A percentile compares a stretch with the other conserved stretches of the same genome.
Conservation (phyloP, 495 filamentous ascomycete species). For the Niebla homalea region DNA sequence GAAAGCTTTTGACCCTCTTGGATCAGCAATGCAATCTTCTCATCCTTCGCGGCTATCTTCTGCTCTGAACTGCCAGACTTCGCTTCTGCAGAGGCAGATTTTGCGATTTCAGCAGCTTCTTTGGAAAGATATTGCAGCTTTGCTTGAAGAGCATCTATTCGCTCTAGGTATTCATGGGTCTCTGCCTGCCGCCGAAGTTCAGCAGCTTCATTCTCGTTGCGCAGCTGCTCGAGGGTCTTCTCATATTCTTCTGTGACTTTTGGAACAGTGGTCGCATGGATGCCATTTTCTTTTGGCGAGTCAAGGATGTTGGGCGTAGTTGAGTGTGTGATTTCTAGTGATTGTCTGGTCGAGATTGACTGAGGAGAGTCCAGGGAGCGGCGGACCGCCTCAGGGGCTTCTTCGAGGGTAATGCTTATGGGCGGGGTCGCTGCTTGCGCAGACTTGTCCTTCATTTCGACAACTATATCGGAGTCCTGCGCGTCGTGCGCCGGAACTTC, state of each 20-base stretch:
- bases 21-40: constrained; percentile 76
- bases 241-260: constrained; percentile 17
- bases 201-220: constrained; percentile 43
- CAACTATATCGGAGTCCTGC: background rate
- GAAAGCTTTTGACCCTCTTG: constrained; percentile 86
- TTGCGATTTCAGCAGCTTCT: constrained; percentile 59
- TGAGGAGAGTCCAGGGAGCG: constrained; percentile 12
- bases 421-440: background rate
- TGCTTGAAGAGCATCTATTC: constrained; percentile 82
- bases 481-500: background rate
- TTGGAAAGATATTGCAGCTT: constrained; percentile 80
- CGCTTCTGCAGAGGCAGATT: constrained; percentile 45
- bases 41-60: constrained; percentile 76
- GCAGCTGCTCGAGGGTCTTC: constrained; percentile 33
- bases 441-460: background rate
- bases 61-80: constrained; percentile 53
- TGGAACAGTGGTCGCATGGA: constrained; percentile 12
- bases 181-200: constrained; percentile 64
- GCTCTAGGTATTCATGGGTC: constrained; percentile 67
- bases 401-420: background rate
- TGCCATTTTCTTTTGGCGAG: constrained; percentile 7
- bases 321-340: constrained; percentile 9
- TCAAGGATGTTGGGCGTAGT: constrained; percentile 8
- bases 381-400: constrained; percentile 1
- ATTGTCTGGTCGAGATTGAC: constrained; percentile 13